These are phyloP conservation scores for Cynanchum wilfordii DNA, from an alignment of 257 asterid genomes.

Conservation along the genomic window DNA sequence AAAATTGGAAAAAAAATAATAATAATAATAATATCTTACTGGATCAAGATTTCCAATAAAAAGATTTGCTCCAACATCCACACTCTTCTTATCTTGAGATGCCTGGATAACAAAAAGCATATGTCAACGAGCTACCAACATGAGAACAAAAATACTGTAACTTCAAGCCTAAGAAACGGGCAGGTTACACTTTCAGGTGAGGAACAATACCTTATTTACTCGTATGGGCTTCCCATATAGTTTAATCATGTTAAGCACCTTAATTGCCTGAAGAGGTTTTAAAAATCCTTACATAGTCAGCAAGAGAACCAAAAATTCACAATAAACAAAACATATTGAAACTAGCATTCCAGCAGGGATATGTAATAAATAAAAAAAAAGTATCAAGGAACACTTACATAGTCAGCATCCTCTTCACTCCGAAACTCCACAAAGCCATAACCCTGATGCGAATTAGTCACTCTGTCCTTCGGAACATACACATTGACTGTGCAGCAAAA, in stretches of 20 bases:
- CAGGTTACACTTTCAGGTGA: conserved; percentile 5
- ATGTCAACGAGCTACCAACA: background rate
- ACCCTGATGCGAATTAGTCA: conserved; percentile 90
- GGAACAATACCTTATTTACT: conserved; percentile 68
- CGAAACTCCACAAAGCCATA: conserved; percentile 94
- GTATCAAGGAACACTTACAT: conserved; percentile 44
- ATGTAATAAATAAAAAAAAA: conserved; percentile 10
- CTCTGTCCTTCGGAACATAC: conserved; percentile 96
- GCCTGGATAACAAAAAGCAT: conserved; percentile 45
- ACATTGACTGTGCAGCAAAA: conserved; percentile 54
- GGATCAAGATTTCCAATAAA: conserved; percentile 96
- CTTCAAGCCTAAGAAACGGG: background rate
- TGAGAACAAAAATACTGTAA: background rate
- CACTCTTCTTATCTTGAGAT: conserved; percentile 93
- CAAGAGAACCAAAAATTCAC: background rate
- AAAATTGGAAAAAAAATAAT: too few species aligned
- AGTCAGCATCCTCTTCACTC: conserved; percentile 98
- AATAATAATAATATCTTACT: conserved; percentile 40
- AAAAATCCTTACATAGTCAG: too few species aligned
- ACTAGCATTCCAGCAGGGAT: background rate
- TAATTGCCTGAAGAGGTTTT: conserved; percentile 62
- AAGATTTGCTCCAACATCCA: conserved; percentile 96
- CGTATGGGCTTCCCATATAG: conserved; percentile 82
- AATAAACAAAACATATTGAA: background rate
- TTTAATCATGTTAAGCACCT: conserved; percentile 90